These are phyloP conservation scores for Megacollybia platyphylla DNA, from an alignment of 1,284 basidiomycete genomes.

Conservation along the genomic window DNA sequence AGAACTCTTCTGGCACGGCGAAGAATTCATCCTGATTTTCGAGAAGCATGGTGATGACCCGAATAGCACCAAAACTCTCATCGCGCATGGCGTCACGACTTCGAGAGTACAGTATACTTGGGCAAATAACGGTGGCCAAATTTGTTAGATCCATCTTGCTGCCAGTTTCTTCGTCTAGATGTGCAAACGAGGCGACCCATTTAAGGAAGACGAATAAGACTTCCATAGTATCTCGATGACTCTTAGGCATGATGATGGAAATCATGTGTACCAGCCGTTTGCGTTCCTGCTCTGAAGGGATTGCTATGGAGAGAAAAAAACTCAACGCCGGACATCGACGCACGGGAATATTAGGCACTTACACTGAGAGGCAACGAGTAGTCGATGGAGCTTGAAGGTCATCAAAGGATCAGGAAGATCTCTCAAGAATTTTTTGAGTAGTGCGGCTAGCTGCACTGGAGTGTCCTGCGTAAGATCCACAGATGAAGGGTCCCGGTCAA, in stretches of 20 bases:
- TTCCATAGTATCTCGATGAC: slow-evolving; percentile 95
- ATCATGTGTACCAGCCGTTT: slow-evolving; percentile 80
- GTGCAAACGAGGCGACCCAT: slow-evolving; percentile 98
- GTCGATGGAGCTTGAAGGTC: slow-evolving; percentile 86
- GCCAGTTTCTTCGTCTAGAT: slow-evolving; percentile 95
- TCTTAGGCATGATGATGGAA: slow-evolving; percentile 80
- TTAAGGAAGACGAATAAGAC: slow-evolving; percentile 97
- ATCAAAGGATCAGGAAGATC: slow-evolving; percentile 94
- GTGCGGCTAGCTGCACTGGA: slow-evolving; percentile 91
- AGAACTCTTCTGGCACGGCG: slow-evolving; percentile 77
- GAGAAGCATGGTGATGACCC: slow-evolving; percentile 73
- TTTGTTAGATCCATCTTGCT: slow-evolving; percentile 98
- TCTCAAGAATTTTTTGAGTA: slow-evolving; percentile 94
- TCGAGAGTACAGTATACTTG: slow-evolving; percentile 86
- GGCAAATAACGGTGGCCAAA: slow-evolving; percentile 95
- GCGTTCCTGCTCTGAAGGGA: slow-evolving; percentile 70
- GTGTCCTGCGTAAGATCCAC: slow-evolving; percentile 93
- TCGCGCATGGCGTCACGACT: slow-evolving; percentile 82
- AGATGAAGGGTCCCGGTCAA: slow-evolving; percentile 84
- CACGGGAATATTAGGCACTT: slow-evolving; percentile 18
- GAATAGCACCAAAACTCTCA: slow-evolving; percentile 88
- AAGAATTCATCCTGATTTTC: slow-evolving; percentile 94
- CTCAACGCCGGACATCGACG: slow-evolving; percentile 1
- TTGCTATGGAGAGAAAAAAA: slow-evolving; percentile 28
- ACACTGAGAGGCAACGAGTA: slow-evolving; percentile 87